Percentiles rank a stretch among this genome's conserved stretches.
These are phyloP conservation scores for Tardiomyces digboiensis DNA, from an alignment of 1,139 yeast genomes.

Conservation along the genomic window DNA sequence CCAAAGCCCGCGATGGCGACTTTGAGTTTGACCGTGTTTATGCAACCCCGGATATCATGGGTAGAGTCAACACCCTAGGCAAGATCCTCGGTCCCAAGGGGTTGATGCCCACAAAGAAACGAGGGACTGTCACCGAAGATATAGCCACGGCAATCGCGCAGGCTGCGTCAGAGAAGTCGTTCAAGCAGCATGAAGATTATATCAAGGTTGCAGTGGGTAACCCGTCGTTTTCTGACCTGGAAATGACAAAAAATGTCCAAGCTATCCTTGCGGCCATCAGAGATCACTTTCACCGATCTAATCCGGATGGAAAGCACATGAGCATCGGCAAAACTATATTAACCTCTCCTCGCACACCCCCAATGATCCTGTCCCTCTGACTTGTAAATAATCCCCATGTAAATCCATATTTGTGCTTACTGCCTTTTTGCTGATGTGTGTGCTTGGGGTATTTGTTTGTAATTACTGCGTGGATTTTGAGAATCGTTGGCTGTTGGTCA, in stretches of 20 bases:
- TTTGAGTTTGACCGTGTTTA: constrained; percentile 68
- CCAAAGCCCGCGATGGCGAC: constrained; percentile 46
- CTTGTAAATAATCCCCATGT: no score
- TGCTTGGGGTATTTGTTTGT: no score
- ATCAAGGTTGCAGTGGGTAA: constrained; percentile 69
- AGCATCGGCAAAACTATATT: constrained; percentile 58
- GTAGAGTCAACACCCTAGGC: constrained; percentile 55
- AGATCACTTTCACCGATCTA: constrained; percentile 38
- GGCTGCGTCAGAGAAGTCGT: constrained; percentile 58
- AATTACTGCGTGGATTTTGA: no score
- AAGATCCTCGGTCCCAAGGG: constrained; percentile 82
- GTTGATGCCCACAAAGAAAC: constrained; percentile 78
- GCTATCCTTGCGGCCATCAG: constrained; percentile 61
- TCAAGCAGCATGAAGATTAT: constrained; percentile 51
- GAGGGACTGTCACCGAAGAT: constrained; percentile 69
- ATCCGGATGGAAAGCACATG: constrained; percentile 47
- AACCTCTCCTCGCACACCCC: constrained; percentile 73
- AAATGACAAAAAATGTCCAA: constrained; percentile 61
- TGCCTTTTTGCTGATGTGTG: not conserved
- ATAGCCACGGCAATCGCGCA: constrained; percentile 42
- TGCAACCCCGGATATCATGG: constrained; percentile 75
- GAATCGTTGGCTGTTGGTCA: no score
- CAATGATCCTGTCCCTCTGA: constrained; percentile 57
- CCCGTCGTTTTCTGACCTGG: constrained; percentile 69
- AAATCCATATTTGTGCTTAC: no score